Conservation (phyloP, 352 stramenopile species). For the Halophytophthora batemanensis region DNA sequence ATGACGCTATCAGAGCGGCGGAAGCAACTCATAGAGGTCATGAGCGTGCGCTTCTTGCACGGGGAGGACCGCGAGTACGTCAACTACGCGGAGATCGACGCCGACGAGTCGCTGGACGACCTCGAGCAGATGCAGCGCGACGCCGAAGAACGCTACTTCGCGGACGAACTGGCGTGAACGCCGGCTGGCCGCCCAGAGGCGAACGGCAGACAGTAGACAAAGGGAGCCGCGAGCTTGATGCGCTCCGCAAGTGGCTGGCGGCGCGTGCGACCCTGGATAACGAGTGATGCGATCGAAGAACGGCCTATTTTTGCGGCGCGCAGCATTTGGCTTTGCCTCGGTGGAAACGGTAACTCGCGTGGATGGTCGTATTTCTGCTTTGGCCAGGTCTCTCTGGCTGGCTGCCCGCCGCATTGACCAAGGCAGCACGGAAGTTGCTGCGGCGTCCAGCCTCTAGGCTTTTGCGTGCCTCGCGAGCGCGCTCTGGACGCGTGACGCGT, state of each 20-base stretch:
- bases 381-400: conserved; percentile 16
- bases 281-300: conserved; percentile 10
- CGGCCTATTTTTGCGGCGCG: too few species aligned
- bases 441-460: conserved; percentile 2
- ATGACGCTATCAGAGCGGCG: conserved; percentile 42
- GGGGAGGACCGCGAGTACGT: conserved; percentile 58
- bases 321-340: too few species aligned
- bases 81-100: conserved; percentile 66
- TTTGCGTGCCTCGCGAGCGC: too few species aligned
- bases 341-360: conserved; percentile 5
- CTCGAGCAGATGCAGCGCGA: conserved; percentile 67
- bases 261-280: not conserved
- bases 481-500: too few species aligned
- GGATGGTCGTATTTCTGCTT: not conserved
- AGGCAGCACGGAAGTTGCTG: not conserved
- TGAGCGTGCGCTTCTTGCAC: conserved; percentile 68
- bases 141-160: conserved; percentile 79
- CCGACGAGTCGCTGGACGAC: conserved; percentile 59
- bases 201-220: too few species aligned
- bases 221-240: not conserved
- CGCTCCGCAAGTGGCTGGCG: not conserved
- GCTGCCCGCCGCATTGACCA: not conserved
- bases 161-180: conserved; percentile 9
- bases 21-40: conserved; percentile 66
- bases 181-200: too few species aligned